Evolutionary conservation across 495 filamentous ascomycete species (phyloP).

Genomic region (Neurospora hispaniola): DNA sequence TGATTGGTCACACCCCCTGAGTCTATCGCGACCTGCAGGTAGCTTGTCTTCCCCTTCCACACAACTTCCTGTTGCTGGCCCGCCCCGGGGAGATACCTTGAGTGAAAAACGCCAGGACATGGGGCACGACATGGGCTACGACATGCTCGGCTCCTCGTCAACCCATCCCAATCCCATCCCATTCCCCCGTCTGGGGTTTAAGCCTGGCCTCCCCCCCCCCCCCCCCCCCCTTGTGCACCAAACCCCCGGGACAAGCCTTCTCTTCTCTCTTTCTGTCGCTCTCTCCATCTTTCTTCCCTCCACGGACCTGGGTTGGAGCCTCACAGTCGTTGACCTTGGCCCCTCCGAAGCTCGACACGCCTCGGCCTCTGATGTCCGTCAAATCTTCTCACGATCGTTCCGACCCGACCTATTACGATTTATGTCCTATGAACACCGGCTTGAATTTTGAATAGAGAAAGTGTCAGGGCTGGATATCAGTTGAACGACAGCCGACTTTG

Average conservation of each 20-base stretch:
- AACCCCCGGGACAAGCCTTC: neutral
- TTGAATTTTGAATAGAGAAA: neutral
- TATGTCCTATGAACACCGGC: neutral
- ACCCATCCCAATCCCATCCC: neutral
- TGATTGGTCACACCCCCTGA: slow-evolving; percentile 11
- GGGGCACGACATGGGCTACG: slow-evolving; percentile 10
- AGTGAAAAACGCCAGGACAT: slow-evolving; percentile 3
- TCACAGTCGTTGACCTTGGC: slow-evolving; percentile 3
- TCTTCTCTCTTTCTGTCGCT: slow-evolving; percentile 14
- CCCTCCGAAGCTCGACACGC: neutral
- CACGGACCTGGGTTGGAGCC: neutral
- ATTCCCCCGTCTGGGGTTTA: slow-evolving; percentile 5
- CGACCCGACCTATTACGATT: neutral
- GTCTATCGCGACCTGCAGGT: slow-evolving; percentile 12
- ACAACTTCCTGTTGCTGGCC: slow-evolving; percentile 3
- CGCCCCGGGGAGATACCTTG: neutral
- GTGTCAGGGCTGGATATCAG: neutral
- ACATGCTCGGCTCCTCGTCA: slow-evolving; percentile 3
- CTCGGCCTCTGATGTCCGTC: neutral
- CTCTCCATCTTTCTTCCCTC: neutral
- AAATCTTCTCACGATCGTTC: neutral
- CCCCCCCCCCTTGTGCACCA: neutral
- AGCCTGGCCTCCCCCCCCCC: neutral
- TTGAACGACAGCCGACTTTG: neutral
- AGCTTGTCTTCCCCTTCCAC: slow-evolving; percentile 1